phyloP scores from a whole-genome alignment of 1,284 basidiomycete genomes.

The Irpex sp. region DNA sequence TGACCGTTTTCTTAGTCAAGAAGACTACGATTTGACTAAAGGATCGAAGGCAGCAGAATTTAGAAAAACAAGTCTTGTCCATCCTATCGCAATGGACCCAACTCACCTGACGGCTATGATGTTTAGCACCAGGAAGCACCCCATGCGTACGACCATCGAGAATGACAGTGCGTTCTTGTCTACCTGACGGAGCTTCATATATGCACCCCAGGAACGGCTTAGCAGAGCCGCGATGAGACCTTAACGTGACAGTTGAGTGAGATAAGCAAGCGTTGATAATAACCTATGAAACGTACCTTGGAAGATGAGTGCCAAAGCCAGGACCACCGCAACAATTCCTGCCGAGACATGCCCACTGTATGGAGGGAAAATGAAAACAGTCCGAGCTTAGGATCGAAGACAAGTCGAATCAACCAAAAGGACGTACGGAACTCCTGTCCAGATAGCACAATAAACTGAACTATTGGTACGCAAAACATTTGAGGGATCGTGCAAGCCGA shows the following conservation, averaged over 20 bases:
- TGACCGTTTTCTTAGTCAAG: constrained; percentile 15
- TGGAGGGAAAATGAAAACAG: too few relatives aligned
- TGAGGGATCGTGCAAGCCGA: not conserved
- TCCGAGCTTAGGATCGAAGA: too few relatives aligned
- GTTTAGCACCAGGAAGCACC: constrained; percentile 19
- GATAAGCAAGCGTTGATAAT: not conserved
- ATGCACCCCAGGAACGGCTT: constrained; percentile 20
- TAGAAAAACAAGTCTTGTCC: too few relatives aligned
- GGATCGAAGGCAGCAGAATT: not conserved
- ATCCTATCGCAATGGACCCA: not conserved
- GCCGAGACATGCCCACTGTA: not conserved
- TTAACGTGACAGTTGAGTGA: not conserved
- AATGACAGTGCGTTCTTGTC: constrained; percentile 14
- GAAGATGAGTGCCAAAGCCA: not conserved
- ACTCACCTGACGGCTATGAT: constrained; percentile 18
- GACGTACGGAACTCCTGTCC: constrained; percentile 15
- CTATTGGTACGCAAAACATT: constrained; percentile 11
- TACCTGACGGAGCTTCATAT: constrained; percentile 14
- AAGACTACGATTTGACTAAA: constrained; percentile 17
- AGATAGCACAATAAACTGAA: constrained; percentile 21
- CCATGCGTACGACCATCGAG: constrained; percentile 18
- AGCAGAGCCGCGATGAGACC: constrained; percentile 16
- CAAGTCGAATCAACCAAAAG: not conserved
- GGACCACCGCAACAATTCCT: not conserved
- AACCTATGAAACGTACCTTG: not conserved